Base-by-base conservation (phyloP, 371 early-diverging fungal species). In the Syncephalastrum monosporum region DNA sequence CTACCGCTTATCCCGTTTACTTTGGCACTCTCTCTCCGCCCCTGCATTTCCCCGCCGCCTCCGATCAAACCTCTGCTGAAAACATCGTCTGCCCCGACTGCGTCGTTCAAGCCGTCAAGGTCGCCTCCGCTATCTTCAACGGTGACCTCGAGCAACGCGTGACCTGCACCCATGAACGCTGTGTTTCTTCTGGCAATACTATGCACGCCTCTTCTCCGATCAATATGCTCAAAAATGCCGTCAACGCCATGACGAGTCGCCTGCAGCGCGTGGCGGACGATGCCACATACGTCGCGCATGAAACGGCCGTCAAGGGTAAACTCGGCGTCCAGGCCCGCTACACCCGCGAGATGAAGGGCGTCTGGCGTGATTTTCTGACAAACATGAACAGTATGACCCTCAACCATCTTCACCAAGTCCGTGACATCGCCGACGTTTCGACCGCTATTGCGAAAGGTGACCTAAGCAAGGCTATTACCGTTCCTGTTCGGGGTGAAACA, bases 371-470 rank as follows among this genome's bases (percentile, higher is more conserved):
- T 47, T 71, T 90, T 54, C 82, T 85, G 27, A 73, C 76, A 52
- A 81, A 86, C 53, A 71, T 89, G 58, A 91, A 89, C 57, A 61
- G 75, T 44, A 72, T 89, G 86, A 84, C 86, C 0, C 68, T 64
- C 53, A 85, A 82, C 41, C 84, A 88, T 57, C 77, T 84, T 7
- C 70, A 84, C 60, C 89, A 88, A 61, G 88, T 89, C 4, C 77
- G 89, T 29, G 89, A 85, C 59, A 91, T 91, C 57, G 85, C 86
- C 25, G 71, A 81, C 68, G 86, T 88, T 15, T 84, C 85, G 50
- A 83, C 83, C 6, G 83, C 91, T 7, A 87, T 91, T 57, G 89
- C 87, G 8, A 70, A 74, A n/a, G 91, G 91, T 43, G 88, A 91
- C 67, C 71, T 91, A 5, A 81, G 79, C 24, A 79, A 83, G 61